phyloP scores from a whole-genome alignment of 2,329 filamentous ascomycete genomes.

The Pleoardoris graminearum region DNA sequence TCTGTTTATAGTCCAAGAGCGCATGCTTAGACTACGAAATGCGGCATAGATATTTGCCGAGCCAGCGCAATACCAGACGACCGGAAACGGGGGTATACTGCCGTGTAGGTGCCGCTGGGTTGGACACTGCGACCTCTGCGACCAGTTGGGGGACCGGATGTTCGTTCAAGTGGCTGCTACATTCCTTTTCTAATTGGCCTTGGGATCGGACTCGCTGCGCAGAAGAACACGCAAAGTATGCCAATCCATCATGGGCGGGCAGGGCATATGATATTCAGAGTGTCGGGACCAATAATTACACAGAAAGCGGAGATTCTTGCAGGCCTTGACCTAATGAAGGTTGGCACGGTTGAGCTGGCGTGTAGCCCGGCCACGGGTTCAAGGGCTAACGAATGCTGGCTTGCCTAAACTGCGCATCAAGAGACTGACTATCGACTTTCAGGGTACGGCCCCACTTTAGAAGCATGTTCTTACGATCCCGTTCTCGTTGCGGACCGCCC shows the following conservation, averaged over 20 bases:
- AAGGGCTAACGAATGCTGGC: slow-evolving; percentile 33
- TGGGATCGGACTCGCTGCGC: not conserved
- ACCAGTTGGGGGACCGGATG: too few relatives aligned
- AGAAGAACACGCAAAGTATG: not conserved
- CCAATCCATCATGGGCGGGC: slow-evolving; percentile 18
- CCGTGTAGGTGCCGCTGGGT: not conserved
- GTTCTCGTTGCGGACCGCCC: slow-evolving; percentile 30
- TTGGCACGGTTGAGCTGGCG: slow-evolving; percentile 39
- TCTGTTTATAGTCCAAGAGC: slow-evolving; percentile 39
- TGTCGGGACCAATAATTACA: slow-evolving; percentile 29
- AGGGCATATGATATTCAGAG: slow-evolving; percentile 9
- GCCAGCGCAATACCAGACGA: slow-evolving; percentile 26
- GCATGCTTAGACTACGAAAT: slow-evolving; percentile 24
- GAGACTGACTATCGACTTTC: slow-evolving; percentile 30
- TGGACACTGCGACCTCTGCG: too few relatives aligned
- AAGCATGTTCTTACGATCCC: slow-evolving; percentile 19
- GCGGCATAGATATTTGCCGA: slow-evolving; percentile 22
- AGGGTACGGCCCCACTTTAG: slow-evolving; percentile 27
- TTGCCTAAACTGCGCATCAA: slow-evolving; percentile 27
- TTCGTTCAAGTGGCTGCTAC: slow-evolving; percentile 22
- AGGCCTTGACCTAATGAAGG: slow-evolving; percentile 27
- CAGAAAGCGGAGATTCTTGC: slow-evolving; percentile 18
- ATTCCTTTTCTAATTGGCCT: slow-evolving; percentile 13
- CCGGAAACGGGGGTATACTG: slow-evolving; percentile 18
- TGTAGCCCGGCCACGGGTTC: slow-evolving; percentile 27